Conservation (phyloP, 2,329 filamentous ascomycete species). For the Chaetomium globosum region DNA sequence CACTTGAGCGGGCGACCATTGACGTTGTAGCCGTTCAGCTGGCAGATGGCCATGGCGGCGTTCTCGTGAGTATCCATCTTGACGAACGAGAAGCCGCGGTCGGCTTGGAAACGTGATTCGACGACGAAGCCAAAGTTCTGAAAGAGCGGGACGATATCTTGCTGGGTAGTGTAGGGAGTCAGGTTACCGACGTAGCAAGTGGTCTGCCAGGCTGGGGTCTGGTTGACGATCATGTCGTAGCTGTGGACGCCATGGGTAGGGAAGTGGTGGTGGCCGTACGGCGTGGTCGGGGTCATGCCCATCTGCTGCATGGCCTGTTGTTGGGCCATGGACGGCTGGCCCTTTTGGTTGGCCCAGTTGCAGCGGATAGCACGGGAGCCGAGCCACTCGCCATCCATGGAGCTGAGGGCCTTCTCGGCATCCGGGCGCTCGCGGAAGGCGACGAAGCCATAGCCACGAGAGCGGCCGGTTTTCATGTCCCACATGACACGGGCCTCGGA, state of each 20-base stretch:
- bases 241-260: slow-evolving; percentile 95
- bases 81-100: slow-evolving; percentile 96
- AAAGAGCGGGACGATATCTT: slow-evolving; percentile 95
- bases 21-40: slow-evolving; percentile 96
- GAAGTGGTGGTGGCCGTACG: slow-evolving; percentile 96
- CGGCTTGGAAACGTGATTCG: slow-evolving; percentile 96
- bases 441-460: slow-evolving; percentile 95
- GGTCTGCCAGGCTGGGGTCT: slow-evolving; percentile 97
- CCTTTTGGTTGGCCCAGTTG: slow-evolving; percentile 99
- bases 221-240: slow-evolving; percentile 93
- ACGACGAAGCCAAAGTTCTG: slow-evolving; percentile 98
- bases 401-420: slow-evolving; percentile 92
- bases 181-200: slow-evolving; percentile 98
- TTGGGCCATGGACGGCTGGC: slow-evolving; percentile 97
- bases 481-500: slow-evolving; percentile 99
- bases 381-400: slow-evolving; percentile 99
- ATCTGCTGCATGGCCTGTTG: slow-evolving; percentile 96
- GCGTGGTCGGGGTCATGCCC: slow-evolving; percentile 96
- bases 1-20: slow-evolving; percentile 97
- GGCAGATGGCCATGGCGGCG: slow-evolving; percentile 96
- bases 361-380: slow-evolving; percentile 96
- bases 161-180: slow-evolving; percentile 95
- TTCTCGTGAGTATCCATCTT: slow-evolving; percentile 99
- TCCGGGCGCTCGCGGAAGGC: slow-evolving; percentile 93
- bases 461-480: slow-evolving; percentile 99